A percentile compares a stretch with the other conserved stretches of the same genome.
Conservation (phyloP, 2,329 filamentous ascomycete genomes). For the Colletotrichum tropicale region DNA sequence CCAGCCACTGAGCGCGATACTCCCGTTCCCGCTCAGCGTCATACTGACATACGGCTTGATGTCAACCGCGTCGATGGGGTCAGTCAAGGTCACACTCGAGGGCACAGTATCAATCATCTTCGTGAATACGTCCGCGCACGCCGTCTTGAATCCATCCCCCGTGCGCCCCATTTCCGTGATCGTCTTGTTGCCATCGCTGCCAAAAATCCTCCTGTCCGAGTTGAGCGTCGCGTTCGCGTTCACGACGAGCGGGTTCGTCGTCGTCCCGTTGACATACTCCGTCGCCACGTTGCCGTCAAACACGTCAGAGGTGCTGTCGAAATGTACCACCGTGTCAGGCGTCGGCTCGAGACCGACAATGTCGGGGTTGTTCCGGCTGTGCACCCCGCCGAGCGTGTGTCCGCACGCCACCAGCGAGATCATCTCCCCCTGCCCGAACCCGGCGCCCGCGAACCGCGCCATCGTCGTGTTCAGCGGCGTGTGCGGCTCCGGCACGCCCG, state of each 20-base stretch:
- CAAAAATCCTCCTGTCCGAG: slow-evolving; percentile 26
- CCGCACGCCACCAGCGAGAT: slow-evolving; percentile 29
- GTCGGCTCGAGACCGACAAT: slow-evolving; percentile 18
- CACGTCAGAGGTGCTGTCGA: slow-evolving; percentile 30
- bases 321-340: slow-evolving; percentile 35
- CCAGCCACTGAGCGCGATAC: slow-evolving; percentile 28
- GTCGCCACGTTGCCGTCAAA: slow-evolving; percentile 27
- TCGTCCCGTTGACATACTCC: slow-evolving; percentile 23
- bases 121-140: slow-evolving; percentile 31
- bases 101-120: slow-evolving; percentile 41
- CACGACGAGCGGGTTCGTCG: slow-evolving; percentile 25
- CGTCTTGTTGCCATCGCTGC: slow-evolving; percentile 38
- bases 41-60: slow-evolving; percentile 34
- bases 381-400: slow-evolving; percentile 29
- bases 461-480: slow-evolving; percentile 24
- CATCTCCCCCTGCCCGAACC: slow-evolving; percentile 27
- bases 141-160: slow-evolving; percentile 38
- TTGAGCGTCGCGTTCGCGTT: slow-evolving; percentile 25
- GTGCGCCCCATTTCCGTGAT: slow-evolving; percentile 41
- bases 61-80: slow-evolving; percentile 31
- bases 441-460: slow-evolving; percentile 24
- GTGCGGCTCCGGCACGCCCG: slow-evolving; percentile 28
- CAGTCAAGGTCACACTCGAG: slow-evolving; percentile 28
- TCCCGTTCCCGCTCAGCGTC: slow-evolving; percentile 28
- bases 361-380: slow-evolving; percentile 27